Conservation (phyloP, 805 yeast species). For the Candida koratica region DNA sequence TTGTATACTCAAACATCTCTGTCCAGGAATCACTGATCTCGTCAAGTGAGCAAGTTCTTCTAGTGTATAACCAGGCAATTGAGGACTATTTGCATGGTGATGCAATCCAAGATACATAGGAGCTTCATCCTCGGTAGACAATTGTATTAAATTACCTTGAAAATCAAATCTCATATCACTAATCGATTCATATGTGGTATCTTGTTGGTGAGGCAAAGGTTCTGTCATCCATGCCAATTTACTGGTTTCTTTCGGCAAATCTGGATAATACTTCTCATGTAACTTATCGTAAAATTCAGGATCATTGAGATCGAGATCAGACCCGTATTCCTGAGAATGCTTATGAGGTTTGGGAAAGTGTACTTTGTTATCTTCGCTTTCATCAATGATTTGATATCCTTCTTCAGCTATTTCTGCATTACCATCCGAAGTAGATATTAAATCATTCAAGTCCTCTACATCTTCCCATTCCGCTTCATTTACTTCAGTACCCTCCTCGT, state of each 20-base stretch:
- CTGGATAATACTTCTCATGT: conserved; percentile 85
- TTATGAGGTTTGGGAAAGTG: conserved; percentile 53
- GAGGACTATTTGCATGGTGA: conserved; percentile 87
- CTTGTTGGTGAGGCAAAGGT: conserved; percentile 41
- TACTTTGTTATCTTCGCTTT: conserved; percentile 43
- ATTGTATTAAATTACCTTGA: conserved; percentile 67
- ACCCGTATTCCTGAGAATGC: conserved; percentile 11
- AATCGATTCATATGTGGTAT: conserved; percentile 49
- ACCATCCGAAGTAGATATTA: conserved; percentile 38
- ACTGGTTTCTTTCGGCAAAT: conserved; percentile 75
- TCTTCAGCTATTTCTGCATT: conserved; percentile 35
- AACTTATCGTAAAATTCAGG: conserved; percentile 75
- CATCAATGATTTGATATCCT: conserved; percentile 36
- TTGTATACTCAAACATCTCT: conserved; percentile 80
- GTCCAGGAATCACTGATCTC: conserved; percentile 77
- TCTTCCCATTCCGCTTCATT: conserved; percentile 48
- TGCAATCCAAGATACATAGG: conserved; percentile 71
- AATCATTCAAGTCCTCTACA: conserved; percentile 47
- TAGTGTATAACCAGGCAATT: conserved; percentile 87
- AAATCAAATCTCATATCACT: conserved; percentile 84
- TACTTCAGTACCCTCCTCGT: conserved; percentile 22
- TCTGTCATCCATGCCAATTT: conserved; percentile 92
- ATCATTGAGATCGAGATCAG: conserved; percentile 59
- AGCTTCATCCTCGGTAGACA: conserved; percentile 30
- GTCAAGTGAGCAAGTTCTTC: conserved; percentile 75